These are phyloP conservation scores for Ambrosiella cleistominuta DNA, from an alignment of 2,329 filamentous ascomycete genomes.

Conservation along the genomic window DNA sequence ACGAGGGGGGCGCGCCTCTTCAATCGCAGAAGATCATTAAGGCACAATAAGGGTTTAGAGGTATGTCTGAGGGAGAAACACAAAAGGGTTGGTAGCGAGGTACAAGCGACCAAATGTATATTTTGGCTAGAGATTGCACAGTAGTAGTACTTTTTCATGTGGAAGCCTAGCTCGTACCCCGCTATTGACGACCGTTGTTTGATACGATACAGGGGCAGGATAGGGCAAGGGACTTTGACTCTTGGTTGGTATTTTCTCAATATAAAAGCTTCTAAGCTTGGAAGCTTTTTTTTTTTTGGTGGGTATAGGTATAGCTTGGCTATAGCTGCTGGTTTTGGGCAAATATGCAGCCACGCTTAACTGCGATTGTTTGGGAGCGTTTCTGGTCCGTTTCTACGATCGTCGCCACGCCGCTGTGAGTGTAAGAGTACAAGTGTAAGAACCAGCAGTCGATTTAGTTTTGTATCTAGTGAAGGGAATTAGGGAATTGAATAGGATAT, in stretches of 20 bases:
- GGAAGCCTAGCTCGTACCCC: background rate
- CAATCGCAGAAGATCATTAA: background rate
- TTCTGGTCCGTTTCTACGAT: conserved; percentile 5
- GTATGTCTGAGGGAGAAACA: too few relatives aligned
- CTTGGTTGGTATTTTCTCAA: too few relatives aligned
- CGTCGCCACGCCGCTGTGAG: background rate
- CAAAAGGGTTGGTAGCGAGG: background rate
- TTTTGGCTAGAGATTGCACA: background rate
- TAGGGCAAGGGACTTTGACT: too few relatives aligned
- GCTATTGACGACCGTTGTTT: background rate
- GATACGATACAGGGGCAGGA: too few relatives aligned
- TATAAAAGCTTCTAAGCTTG: too few relatives aligned
- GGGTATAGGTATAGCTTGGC: background rate
- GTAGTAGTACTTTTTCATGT: background rate
- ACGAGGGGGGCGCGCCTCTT: background rate
- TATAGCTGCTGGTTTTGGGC: background rate
- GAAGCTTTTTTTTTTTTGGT: background rate
- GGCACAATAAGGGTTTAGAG: background rate
- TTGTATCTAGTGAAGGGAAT: background rate
- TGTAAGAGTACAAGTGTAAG: background rate
- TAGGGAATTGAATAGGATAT: background rate
- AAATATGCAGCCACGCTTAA: background rate
- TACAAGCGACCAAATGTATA: background rate
- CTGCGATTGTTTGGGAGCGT: background rate
- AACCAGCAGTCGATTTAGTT: background rate